phyloP scores from a whole-genome alignment of 2,329 filamentous ascomycete genomes.

The Phyllosticta capitalensis region DNA sequence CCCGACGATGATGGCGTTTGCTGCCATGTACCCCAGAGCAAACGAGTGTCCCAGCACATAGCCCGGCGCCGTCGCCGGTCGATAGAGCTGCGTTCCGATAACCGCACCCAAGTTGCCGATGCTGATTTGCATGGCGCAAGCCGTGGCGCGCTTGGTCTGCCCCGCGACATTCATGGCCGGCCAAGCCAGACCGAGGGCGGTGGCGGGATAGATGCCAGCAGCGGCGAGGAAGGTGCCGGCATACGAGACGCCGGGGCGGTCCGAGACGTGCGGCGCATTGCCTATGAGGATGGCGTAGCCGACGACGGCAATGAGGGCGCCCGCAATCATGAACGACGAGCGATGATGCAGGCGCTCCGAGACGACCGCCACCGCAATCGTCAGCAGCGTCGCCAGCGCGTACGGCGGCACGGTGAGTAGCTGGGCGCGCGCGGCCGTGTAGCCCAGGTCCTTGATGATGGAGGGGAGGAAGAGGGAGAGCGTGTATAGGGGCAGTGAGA shows the following conservation, averaged over 20 bases:
- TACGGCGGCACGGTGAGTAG: constrained; percentile 40
- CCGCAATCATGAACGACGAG: constrained; percentile 26
- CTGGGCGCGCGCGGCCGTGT: constrained; percentile 33
- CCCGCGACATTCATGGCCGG: constrained; percentile 45
- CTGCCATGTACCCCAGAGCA: constrained; percentile 22
- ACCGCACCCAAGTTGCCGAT: constrained; percentile 40
- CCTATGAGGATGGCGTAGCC: constrained; percentile 31
- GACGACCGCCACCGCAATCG: constrained; percentile 24
- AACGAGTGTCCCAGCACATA: constrained; percentile 26
- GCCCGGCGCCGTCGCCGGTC: constrained; percentile 24
- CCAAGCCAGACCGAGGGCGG: constrained; percentile 37
- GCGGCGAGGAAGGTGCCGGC: constrained; percentile 29
- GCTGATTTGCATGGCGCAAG: constrained; percentile 40
- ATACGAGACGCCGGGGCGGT: constrained; percentile 29
- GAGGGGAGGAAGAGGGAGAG: constrained; percentile 39
- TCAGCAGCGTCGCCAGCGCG: constrained; percentile 28
- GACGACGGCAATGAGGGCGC: constrained; percentile 23
- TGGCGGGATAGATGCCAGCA: constrained; percentile 30
- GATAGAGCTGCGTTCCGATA: constrained; percentile 28
- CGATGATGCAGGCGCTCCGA: constrained; percentile 25
- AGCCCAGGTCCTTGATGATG: constrained; percentile 36
- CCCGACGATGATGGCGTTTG: constrained; percentile 25
- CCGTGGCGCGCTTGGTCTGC: constrained; percentile 43
- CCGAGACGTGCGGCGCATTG: constrained; percentile 17
- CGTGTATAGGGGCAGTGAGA: constrained; percentile 46